phyloP scores from a whole-genome alignment of 176 grass and related monocot genomes.

The Triticum turgidum region DNA sequence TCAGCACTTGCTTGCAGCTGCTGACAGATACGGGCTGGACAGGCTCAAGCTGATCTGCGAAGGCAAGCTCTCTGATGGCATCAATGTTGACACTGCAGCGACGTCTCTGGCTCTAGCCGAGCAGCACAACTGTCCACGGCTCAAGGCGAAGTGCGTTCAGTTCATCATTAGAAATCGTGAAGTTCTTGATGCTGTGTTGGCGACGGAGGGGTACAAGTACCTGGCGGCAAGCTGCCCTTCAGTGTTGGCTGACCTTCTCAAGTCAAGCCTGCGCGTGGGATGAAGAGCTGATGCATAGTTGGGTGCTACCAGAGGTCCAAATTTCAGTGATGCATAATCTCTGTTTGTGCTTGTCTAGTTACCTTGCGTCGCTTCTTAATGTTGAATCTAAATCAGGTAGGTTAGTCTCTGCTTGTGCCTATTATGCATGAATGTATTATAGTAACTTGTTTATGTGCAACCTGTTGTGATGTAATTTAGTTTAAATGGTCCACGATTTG shows the following conservation, averaged over 20 bases:
- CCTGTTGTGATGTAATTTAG: no score
- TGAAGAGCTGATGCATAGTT: neutral
- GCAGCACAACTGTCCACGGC: constrained; percentile 41
- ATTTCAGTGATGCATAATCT: neutral
- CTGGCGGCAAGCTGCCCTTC: neutral
- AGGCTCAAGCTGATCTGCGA: constrained; percentile 49
- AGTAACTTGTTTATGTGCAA: neutral
- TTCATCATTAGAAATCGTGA: constrained; percentile 26
- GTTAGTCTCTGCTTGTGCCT: neutral
- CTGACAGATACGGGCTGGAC: constrained; percentile 45
- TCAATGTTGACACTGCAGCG: constrained; percentile 32
- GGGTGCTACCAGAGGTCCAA: neutral
- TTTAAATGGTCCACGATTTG: no score
- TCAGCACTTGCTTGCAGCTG: constrained; percentile 36
- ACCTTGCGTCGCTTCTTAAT: neutral
- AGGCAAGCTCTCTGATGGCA: constrained; percentile 25
- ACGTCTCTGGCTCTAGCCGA: constrained; percentile 43
- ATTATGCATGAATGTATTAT: no score
- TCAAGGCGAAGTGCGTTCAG: constrained; percentile 44
- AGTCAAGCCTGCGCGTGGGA: neutral
- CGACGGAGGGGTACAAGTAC: neutral
- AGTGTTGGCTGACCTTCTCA: neutral
- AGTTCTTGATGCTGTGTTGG: constrained; percentile 6
- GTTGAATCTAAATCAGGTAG: neutral
- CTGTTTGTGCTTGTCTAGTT: neutral